These are phyloP conservation scores for Scutellaria barbata DNA, from an alignment of 257 asterid species.

Conservation along the genomic window DNA sequence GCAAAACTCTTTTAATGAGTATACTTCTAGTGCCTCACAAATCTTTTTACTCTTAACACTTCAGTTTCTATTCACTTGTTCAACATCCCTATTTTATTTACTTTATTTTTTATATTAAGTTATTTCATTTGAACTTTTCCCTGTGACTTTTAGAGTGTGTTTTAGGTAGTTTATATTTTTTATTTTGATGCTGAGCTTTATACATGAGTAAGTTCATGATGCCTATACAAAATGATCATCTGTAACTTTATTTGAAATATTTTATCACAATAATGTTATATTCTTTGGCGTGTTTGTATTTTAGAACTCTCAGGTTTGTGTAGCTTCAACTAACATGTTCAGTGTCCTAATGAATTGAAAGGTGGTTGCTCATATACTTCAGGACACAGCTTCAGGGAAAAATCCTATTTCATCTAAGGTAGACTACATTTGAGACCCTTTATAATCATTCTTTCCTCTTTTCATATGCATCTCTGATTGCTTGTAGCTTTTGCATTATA, in stretches of 20 bases:
- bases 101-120: neutral
- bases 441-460: slow-evolving; percentile 9
- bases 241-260: neutral
- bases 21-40: neutral
- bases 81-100: neutral
- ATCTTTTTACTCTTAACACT: neutral
- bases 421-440: slow-evolving; percentile 17
- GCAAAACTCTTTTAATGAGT: neutral
- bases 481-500: neutral
- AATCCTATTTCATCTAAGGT: slow-evolving; percentile 47
- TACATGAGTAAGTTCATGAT: neutral
- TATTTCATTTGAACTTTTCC: slow-evolving; percentile 1
- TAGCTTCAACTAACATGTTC: slow-evolving; percentile 25
- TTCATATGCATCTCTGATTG: slow-evolving; percentile 10
- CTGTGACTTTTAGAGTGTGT: neutral
- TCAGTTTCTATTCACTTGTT: neutral
- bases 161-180: slow-evolving; percentile 12
- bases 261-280: neutral
- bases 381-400: slow-evolving; percentile 63
- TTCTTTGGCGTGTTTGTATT: slow-evolving; percentile 27
- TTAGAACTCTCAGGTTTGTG: slow-evolving; percentile 11
- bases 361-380: slow-evolving; percentile 68
- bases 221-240: neutral
- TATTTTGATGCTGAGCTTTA: neutral
- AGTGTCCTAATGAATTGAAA: slow-evolving; percentile 38